Conservation (phyloP, 2,329 filamentous ascomycete species). For the Colletotrichum sublineola region DNA sequence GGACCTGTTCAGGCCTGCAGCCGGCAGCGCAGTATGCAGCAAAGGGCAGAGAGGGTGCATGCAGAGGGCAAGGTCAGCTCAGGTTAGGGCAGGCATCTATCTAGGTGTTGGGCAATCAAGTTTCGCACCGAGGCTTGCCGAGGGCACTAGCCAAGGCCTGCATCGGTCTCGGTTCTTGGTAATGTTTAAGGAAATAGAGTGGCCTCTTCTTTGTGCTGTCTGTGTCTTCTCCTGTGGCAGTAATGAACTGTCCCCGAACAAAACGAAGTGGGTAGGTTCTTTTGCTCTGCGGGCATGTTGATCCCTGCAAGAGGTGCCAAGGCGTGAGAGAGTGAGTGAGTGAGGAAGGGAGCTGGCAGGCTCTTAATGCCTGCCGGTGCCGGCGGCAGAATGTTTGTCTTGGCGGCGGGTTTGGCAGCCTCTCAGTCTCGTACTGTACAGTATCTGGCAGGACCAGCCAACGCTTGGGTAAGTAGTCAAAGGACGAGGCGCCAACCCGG, state of each 20-base stretch:
- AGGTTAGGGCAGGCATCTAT: conserved; percentile 7
- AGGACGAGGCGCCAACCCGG: conserved; percentile 28
- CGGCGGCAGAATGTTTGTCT: conserved; percentile 28
- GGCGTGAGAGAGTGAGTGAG: conserved; percentile 25
- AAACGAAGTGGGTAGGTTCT: not conserved
- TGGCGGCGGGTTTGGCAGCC: conserved; percentile 40
- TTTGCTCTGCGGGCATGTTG: conserved; percentile 6
- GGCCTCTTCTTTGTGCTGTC: not conserved
- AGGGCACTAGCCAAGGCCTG: conserved; percentile 18
- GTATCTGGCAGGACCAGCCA: conserved; percentile 29
- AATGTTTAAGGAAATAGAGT: not conserved
- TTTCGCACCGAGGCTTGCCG: conserved; percentile 37
- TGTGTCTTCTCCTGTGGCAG: conserved; percentile 9
- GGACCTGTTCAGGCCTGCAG: conserved; percentile 33
- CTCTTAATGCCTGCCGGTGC: conserved; percentile 34
- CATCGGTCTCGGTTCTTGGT: conserved; percentile 17
- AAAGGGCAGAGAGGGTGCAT: conserved; percentile 19
- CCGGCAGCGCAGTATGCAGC: conserved; percentile 34
- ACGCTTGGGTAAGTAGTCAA: conserved; percentile 20
- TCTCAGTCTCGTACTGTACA: conserved; percentile 31
- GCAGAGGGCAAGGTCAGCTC: conserved; percentile 15
- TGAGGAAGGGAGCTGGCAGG: conserved; percentile 19
- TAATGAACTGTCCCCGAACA: not conserved
- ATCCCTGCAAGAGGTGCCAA: conserved; percentile 26
- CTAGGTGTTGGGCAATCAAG: conserved; percentile 20